A percentile compares a stretch with the other conserved stretches of the same genome.
Evolutionary conservation across 2,329 filamentous ascomycete species (phyloP).

Genomic region (Epichloe sp.): DNA sequence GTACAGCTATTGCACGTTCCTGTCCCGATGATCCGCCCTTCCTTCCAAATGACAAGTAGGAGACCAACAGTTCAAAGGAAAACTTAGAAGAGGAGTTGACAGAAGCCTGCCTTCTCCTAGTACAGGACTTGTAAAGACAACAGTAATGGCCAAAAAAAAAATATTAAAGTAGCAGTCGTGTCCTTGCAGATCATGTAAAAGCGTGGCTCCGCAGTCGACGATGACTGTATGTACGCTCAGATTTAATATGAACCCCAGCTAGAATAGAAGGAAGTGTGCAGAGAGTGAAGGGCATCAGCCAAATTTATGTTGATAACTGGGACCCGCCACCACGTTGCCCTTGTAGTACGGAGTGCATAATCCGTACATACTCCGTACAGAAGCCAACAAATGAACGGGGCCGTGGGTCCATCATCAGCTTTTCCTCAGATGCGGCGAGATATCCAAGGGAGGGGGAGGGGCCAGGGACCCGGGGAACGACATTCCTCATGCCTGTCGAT

Average conservation of each 20-base stretch:
- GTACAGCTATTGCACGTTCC: conserved; percentile 11
- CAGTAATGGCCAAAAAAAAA: neutral
- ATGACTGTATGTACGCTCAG: neutral
- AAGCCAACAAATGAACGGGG: neutral
- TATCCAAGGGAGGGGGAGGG: neutral
- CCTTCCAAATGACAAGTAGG: neutral
- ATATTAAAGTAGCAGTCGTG: neutral
- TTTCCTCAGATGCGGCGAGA: neutral
- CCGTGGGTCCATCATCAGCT: neutral
- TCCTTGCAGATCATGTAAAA: neutral
- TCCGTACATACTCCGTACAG: too few species aligned
- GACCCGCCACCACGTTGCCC: neutral
- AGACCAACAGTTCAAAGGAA: neutral
- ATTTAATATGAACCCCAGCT: neutral
- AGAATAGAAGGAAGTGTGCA: too few species aligned
- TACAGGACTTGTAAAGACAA: neutral
- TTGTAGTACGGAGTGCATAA: neutral
- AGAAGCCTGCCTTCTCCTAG: neutral
- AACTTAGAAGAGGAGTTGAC: neutral
- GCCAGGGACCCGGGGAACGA: neutral
- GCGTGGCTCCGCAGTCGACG: neutral
- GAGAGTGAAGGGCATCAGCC: neutral
- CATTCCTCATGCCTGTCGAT: neutral
- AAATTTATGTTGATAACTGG: neutral
- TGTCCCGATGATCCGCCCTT: neutral